Conservation (phyloP, 768 basidiomycete species). For the Psilocybe cyanescens region DNA sequence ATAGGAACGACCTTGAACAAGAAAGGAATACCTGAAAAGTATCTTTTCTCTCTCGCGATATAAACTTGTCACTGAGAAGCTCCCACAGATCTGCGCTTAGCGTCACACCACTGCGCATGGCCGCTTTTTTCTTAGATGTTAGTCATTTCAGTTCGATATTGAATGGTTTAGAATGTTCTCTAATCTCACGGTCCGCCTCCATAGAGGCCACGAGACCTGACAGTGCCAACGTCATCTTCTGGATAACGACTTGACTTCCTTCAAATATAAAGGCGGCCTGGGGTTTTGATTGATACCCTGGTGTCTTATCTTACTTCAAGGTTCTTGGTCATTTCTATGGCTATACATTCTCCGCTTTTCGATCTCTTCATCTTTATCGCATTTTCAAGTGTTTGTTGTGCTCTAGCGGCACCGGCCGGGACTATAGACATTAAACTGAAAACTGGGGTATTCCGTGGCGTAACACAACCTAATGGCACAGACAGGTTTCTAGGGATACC, state of each 20-base stretch:
- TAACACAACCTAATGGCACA: conserved; percentile 43
- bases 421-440: conserved; percentile 41
- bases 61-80: neutral
- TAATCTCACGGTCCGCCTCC: neutral
- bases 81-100: neutral
- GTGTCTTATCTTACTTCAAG: neutral
- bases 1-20: neutral
- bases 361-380: neutral
- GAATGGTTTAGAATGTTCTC: neutral
- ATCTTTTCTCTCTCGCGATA: neutral
- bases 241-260: too few species aligned
- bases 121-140: neutral
- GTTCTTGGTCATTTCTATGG: neutral
- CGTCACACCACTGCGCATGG: conserved; percentile 2
- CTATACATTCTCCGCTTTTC: neutral
- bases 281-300: neutral
- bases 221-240: neutral
- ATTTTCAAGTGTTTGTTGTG: conserved; percentile 5
- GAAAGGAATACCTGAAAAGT: neutral
- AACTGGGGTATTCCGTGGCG: conserved; percentile 52
- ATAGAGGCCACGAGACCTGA: neutral
- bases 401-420: conserved; percentile 13
- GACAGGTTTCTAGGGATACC: conserved; percentile 68
- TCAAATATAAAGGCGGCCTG: neutral
- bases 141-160: neutral